A percentile compares a stretch with the other conserved stretches of the same genome.
These are phyloP conservation scores for Dendrobium nobile DNA, from an alignment of 106 monocot genomes.

Conservation along the genomic window DNA sequence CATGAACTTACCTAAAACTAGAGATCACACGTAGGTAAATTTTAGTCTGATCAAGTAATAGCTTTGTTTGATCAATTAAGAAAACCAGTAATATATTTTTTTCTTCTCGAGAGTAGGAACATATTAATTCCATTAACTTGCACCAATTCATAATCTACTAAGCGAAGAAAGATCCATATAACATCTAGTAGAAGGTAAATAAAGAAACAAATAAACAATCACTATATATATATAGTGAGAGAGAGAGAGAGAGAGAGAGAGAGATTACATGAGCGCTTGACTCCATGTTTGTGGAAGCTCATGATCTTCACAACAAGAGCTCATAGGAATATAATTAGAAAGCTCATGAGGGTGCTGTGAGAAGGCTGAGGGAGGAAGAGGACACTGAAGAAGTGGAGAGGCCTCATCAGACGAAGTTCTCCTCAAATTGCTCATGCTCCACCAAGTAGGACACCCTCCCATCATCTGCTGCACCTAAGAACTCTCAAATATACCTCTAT, in stretches of 20 bases:
- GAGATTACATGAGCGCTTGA: slow-evolving; percentile 52
- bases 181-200: background rate
- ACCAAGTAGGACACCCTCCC: slow-evolving; percentile 40
- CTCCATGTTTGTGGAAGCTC: slow-evolving; percentile 66
- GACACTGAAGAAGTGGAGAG: slow-evolving; percentile 15
- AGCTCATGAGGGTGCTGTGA: slow-evolving; percentile 22
- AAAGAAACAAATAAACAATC: background rate
- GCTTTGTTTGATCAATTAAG: background rate
- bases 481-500: slow-evolving; percentile 43
- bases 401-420: slow-evolving; percentile 11
- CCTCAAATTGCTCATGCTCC: slow-evolving; percentile 40
- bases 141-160: background rate
- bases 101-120: slow-evolving; percentile 1
- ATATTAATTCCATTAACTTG: background rate
- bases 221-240: background rate
- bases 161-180: background rate
- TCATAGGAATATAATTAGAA: slow-evolving; percentile 11
- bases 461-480: slow-evolving; percentile 51
- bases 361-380: slow-evolving; percentile 4
- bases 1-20: too few species aligned
- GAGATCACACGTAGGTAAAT: background rate
- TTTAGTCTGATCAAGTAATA: background rate
- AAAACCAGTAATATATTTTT: too few species aligned
- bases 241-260: background rate
- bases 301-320: slow-evolving; percentile 26